A percentile compares a stretch with the other conserved stretches of the same genome.
phyloP scores from a whole-genome alignment of 805 yeast genomes.

The Ogataea paraovalis region DNA sequence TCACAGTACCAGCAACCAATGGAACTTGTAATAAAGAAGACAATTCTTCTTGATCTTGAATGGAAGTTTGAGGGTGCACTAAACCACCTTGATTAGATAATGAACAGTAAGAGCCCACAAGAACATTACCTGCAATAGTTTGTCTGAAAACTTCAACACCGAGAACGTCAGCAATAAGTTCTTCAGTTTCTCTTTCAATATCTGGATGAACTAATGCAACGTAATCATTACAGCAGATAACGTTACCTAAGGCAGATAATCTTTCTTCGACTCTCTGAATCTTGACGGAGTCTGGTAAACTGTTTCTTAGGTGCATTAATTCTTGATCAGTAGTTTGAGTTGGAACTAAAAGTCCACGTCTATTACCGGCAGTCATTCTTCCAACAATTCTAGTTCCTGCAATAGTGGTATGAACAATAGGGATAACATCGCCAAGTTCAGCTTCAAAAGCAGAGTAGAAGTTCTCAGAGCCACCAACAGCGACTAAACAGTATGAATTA shows the following conservation, averaged over 20 bases:
- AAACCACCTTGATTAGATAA: conserved; percentile 96
- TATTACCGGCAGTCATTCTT: conserved; percentile 97
- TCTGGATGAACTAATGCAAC: conserved; percentile 99
- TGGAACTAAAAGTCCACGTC: conserved; percentile 95
- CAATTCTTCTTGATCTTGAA: conserved; percentile 97
- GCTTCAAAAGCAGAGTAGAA: conserved; percentile 94
- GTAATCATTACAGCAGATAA: conserved; percentile 96
- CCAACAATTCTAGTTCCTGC: conserved; percentile 98
- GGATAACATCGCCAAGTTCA: conserved; percentile 93
- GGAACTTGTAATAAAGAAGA: conserved; percentile 95
- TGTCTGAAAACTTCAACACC: conserved; percentile 99
- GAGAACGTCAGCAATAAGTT: conserved; percentile 92
- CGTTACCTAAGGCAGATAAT: conserved; percentile 94
- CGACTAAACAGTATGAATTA: conserved; percentile 92
- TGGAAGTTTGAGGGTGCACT: conserved; percentile 95
- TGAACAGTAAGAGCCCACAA: conserved; percentile 95
- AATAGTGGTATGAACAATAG: conserved; percentile 94
- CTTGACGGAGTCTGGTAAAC: conserved; percentile 90
- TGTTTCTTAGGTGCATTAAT: conserved; percentile 93
- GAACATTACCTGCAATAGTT: conserved; percentile 96
- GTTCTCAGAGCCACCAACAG: conserved; percentile 89
- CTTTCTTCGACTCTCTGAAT: conserved; percentile 98
- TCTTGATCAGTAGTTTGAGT: conserved; percentile 98
- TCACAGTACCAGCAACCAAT: conserved; percentile 96
- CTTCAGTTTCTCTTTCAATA: conserved; percentile 98